These are phyloP conservation scores for Berberis thunbergii DNA, from an alignment of 164 flowering plant species.

Conservation along the genomic window DNA sequence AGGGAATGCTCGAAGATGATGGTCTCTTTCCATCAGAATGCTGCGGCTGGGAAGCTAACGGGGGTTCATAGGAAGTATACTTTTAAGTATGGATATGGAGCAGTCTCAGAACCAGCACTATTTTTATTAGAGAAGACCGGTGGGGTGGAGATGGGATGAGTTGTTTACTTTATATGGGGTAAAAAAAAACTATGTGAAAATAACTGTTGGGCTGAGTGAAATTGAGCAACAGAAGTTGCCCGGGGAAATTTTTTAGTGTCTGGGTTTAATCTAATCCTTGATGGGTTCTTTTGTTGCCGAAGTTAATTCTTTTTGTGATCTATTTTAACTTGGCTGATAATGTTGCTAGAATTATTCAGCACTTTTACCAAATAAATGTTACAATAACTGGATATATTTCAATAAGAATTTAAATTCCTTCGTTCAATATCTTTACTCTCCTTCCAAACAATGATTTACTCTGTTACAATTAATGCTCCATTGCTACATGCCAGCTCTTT, in stretches of 20 bases:
- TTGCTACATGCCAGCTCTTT: too few relatives aligned
- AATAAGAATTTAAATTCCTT: too few relatives aligned
- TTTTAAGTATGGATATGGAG: conserved; percentile 22
- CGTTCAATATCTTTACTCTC: neutral
- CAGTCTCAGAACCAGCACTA: conserved; percentile 24
- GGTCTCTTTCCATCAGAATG: conserved; percentile 35
- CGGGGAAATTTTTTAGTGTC: neutral
- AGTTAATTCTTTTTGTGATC: neutral
- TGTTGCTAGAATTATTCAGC: neutral
- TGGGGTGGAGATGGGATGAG: neutral
- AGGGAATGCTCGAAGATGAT: conserved; percentile 47
- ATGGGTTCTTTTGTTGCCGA: neutral
- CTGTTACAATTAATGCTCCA: neutral
- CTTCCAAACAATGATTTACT: neutral
- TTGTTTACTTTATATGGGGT: neutral
- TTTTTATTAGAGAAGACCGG: conserved; percentile 15
- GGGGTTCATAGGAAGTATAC: conserved; percentile 43
- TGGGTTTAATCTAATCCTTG: neutral
- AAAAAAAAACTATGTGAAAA: neutral
- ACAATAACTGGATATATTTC: neutral
- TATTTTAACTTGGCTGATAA: neutral
- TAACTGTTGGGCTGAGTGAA: neutral
- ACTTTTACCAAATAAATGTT: neutral
- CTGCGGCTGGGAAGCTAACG: conserved; percentile 33
- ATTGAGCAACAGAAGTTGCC: conserved; percentile 2